Evolutionary conservation across 2,329 filamentous ascomycete genomes (phyloP).

Genomic region (Calonectria naviculata): DNA sequence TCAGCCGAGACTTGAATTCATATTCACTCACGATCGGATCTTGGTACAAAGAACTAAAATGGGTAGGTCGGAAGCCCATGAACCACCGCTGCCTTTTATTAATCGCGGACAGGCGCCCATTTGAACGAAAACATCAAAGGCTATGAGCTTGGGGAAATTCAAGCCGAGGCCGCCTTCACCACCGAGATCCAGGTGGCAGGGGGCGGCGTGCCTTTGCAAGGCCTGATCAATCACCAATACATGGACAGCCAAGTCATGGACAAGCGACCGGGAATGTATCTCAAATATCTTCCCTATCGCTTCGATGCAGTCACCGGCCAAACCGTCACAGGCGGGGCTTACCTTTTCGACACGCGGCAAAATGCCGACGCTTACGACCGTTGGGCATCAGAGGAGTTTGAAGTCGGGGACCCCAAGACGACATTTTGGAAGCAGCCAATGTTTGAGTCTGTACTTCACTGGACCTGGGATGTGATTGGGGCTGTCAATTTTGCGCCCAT

Average conservation of each 20-base stretch:
- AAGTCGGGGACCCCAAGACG: slow-evolving; percentile 32
- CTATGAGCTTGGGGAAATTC: slow-evolving; percentile 21
- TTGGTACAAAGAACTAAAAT: not conserved
- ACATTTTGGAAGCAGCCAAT: slow-evolving; percentile 35
- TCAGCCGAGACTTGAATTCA: not conserved
- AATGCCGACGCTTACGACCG: slow-evolving; percentile 23
- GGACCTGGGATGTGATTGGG: slow-evolving; percentile 30
- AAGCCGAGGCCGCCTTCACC: slow-evolving; percentile 28
- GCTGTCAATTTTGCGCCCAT: slow-evolving; percentile 30
- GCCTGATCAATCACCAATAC: slow-evolving; percentile 33
- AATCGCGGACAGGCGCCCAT: not conserved
- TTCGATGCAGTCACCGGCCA: slow-evolving; percentile 31
- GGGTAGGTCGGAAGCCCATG: not conserved
- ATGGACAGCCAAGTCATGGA: slow-evolving; percentile 29
- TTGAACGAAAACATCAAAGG: not conserved
- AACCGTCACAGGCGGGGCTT: slow-evolving; percentile 28
- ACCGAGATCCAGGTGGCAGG: slow-evolving; percentile 27
- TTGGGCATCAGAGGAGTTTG: slow-evolving; percentile 36
- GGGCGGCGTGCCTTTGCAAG: slow-evolving; percentile 23
- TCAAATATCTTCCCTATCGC: slow-evolving; percentile 29
- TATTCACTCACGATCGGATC: not conserved
- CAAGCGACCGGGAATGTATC: slow-evolving; percentile 30
- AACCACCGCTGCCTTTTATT: not conserved
- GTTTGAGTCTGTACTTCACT: slow-evolving; percentile 26
- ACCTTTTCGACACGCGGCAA: slow-evolving; percentile 28